Percentiles rank a stretch among this genome's conserved stretches.
phyloP scores from a whole-genome alignment of 805 yeast species.

The Nakazawaea holstii region DNA sequence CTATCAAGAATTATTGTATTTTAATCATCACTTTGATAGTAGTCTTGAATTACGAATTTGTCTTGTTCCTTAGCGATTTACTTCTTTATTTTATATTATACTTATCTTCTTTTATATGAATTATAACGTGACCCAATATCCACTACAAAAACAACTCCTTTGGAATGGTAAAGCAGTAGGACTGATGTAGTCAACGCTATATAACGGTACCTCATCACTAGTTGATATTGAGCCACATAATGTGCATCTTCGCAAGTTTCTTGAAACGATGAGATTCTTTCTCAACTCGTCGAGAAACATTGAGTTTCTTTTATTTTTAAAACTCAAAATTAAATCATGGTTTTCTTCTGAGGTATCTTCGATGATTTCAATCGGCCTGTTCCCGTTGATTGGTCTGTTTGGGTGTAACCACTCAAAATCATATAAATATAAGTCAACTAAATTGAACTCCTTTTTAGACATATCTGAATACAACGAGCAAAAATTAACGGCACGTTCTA shows the following conservation, averaged over 20 bases:
- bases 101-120: conserved; percentile 1
- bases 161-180: conserved; percentile 57
- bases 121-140: conserved; percentile 55
- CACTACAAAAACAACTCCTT: conserved; percentile 74
- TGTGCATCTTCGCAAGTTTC: conserved; percentile 36
- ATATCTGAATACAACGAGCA: conserved; percentile 42
- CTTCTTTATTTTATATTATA: conserved; percentile 3
- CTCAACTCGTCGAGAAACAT: conserved; percentile 25
- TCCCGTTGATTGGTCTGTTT: background rate
- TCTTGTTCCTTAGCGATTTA: conserved; percentile 4
- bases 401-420: conserved; percentile 62
- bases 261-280: conserved; percentile 24
- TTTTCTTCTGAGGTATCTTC: conserved; percentile 17
- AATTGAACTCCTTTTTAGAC: conserved; percentile 38
- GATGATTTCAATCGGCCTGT: background rate
- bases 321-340: conserved; percentile 2
- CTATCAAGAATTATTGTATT: background rate
- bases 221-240: conserved; percentile 47
- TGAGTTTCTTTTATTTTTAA: conserved; percentile 3
- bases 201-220: conserved; percentile 26
- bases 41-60: conserved; percentile 1
- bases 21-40: background rate
- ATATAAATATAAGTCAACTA: conserved; percentile 54
- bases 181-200: conserved; percentile 21
- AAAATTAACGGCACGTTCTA: conserved; percentile 35